Base-by-base conservation (phyloP, 2,329 filamentous ascomycete species). In the Calonectria pseudoturangicola region DNA sequence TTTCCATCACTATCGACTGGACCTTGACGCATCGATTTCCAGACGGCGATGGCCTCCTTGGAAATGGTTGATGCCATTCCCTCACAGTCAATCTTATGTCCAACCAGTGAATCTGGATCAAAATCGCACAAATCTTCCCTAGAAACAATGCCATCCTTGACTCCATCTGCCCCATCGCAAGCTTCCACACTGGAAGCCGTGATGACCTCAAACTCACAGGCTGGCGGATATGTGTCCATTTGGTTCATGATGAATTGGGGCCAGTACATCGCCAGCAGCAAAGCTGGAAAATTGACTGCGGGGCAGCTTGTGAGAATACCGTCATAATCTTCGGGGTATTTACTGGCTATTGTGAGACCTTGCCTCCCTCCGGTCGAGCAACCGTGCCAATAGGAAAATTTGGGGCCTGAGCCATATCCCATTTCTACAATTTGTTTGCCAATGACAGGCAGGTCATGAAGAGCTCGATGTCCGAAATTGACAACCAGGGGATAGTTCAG, bases 221-320 rank as follows among this genome's bases (percentile, higher is more conserved):
- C 30, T 12, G 51, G 12, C 21, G 51, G 51, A 30, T 36, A 56
- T 10, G 51, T 28, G 8, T 28, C 51, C 12, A 56, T 56, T 13
- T 56, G 51, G 18, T 56, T 56, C 51, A 56, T 56, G 16, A 56
- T 36, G 51, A 56, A 36, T 36, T 56, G 51, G 21, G 51, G 51
- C 51, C 51, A 56, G 30, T 39, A 56, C 51, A 56, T 56, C 18
- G 51, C 51, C 5, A 56, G 28, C 7, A 56, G 15, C n/a, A 56
- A 15, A 8, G 51, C 51, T 3, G 51, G 51, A 18, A 56, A 56
- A 13, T 56, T 56, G 18, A 36, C 51, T 13, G 51, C 51, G 7
- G 51, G 51, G 10, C 51, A 56, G 30, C 28, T 56, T n/a, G 51
- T n/a, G 12, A 56, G 51, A 21, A 56, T 36, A 21, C 51, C 30